Conservation (phyloP, 1,284 basidiomycete genomes). For the Puccinia polysora region DNA sequence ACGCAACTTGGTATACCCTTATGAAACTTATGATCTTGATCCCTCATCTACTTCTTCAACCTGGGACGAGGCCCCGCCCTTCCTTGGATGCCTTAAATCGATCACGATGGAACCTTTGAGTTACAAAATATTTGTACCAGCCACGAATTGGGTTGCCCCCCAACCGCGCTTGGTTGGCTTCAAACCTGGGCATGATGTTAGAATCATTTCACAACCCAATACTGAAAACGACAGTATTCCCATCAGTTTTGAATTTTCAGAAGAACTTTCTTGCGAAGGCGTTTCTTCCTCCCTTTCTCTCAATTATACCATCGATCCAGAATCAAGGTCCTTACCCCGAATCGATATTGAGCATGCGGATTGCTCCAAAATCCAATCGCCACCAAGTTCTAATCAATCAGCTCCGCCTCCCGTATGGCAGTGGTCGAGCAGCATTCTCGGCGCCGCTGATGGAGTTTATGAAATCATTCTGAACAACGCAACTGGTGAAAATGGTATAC, state of each 20-base stretch:
- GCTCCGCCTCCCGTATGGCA: conserved; percentile 56
- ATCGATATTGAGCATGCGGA: conserved; percentile 63
- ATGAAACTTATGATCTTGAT: conserved; percentile 65
- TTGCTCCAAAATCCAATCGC: conserved; percentile 61
- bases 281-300: conserved; percentile 64
- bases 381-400: conserved; percentile 55
- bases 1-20: conserved; percentile 73
- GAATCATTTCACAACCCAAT: conserved; percentile 59
- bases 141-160: conserved; percentile 63
- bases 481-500: conserved; percentile 55
- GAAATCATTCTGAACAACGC: conserved; percentile 66
- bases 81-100: conserved; percentile 65
- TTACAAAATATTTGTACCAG: conserved; percentile 74
- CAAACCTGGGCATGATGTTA: conserved; percentile 74
- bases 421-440: conserved; percentile 67
- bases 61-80: conserved; percentile 61
- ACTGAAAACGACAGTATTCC: conserved; percentile 63
- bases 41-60: conserved; percentile 63
- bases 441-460: conserved; percentile 73
- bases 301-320: conserved; percentile 51
- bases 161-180: conserved; percentile 71
- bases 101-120: conserved; percentile 68
- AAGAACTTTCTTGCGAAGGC: conserved; percentile 66
- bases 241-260: conserved; percentile 71
- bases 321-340: conserved; percentile 10